These are phyloP conservation scores for Eutypa lata DNA, from an alignment of 2,329 filamentous ascomycete species.

Conservation along the genomic window DNA sequence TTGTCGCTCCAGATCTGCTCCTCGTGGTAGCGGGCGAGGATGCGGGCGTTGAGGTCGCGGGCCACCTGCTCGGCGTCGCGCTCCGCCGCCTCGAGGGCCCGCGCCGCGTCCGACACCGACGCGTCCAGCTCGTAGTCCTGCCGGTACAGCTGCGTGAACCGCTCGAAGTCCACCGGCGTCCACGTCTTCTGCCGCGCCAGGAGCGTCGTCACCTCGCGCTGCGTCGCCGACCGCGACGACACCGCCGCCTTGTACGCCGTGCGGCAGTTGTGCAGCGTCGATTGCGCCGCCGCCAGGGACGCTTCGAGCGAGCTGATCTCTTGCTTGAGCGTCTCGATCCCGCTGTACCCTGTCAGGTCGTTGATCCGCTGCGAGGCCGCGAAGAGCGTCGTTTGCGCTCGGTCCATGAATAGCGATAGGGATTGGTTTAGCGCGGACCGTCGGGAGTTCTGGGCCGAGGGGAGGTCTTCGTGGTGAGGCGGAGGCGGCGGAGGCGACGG, in stretches of 20 bases:
- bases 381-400: conserved; percentile 79
- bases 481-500: conserved; percentile 3
- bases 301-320: conserved; percentile 69
- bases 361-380: conserved; percentile 86
- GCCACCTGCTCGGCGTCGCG: conserved; percentile 74
- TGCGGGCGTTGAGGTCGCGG: conserved; percentile 73
- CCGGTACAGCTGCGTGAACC: conserved; percentile 89
- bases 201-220: conserved; percentile 92
- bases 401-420: conserved; percentile 79
- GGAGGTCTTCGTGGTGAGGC: conserved; percentile 31
- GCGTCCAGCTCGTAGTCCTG: conserved; percentile 92
- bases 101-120: conserved; percentile 69
- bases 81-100: conserved; percentile 72
- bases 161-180: conserved; percentile 82
- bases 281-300: conserved; percentile 57
- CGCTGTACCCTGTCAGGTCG: conserved; percentile 88
- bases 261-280: conserved; percentile 68
- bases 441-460: conserved; percentile 43
- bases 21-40: conserved; percentile 91
- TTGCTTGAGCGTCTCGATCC: conserved; percentile 80
- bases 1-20: conserved; percentile 99
- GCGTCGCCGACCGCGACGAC: conserved; percentile 76
- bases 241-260: conserved; percentile 80
- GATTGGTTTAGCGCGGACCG: conserved; percentile 40
- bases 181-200: conserved; percentile 92